These are phyloP conservation scores for Fusarium marasasianum DNA, from an alignment of 2,329 filamentous ascomycete genomes.

Conservation along the genomic window DNA sequence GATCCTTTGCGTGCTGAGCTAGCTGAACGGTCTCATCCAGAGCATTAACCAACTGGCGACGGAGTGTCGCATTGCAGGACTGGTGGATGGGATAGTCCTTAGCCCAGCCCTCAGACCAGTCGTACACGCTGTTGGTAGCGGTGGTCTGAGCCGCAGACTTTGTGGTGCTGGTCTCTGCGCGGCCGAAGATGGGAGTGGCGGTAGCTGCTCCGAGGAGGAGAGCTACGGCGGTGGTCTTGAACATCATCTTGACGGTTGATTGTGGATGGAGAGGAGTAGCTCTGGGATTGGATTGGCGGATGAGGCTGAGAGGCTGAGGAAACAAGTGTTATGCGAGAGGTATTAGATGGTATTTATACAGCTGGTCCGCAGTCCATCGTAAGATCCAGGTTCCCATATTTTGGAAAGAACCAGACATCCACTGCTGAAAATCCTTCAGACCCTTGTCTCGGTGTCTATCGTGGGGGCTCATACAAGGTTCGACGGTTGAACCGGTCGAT, in stretches of 20 bases:
- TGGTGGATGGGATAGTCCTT: slow-evolving; percentile 63
- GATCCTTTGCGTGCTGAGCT: slow-evolving; percentile 69
- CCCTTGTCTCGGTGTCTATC: neutral
- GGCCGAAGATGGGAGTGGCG: slow-evolving; percentile 44
- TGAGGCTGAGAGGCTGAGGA: slow-evolving; percentile 34
- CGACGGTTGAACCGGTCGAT: neutral
- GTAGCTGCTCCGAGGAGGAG: slow-evolving; percentile 41
- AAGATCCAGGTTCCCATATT: neutral
- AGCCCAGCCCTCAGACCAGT: slow-evolving; percentile 48
- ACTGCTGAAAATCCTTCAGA: neutral
- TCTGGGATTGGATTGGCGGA: slow-evolving; percentile 8
- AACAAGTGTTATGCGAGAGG: slow-evolving; percentile 10
- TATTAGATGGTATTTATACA: slow-evolving; percentile 34
- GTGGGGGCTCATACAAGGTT: slow-evolving; percentile 15
- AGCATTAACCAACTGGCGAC: slow-evolving; percentile 62
- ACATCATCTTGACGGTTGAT: slow-evolving; percentile 38
- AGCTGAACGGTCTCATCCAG: slow-evolving; percentile 68
- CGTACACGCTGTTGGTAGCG: slow-evolving; percentile 38
- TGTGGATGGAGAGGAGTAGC: neutral
- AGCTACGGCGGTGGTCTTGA: slow-evolving; percentile 36
- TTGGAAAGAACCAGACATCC: neutral
- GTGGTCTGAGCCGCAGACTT: slow-evolving; percentile 26
- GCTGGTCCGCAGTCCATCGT: neutral
- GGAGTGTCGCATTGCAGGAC: slow-evolving; percentile 72
- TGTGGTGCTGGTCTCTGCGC: slow-evolving; percentile 39